Base-by-base conservation (phyloP, 2,329 filamentous ascomycete genomes). In the Ophiocordyceps robertsii region DNA sequence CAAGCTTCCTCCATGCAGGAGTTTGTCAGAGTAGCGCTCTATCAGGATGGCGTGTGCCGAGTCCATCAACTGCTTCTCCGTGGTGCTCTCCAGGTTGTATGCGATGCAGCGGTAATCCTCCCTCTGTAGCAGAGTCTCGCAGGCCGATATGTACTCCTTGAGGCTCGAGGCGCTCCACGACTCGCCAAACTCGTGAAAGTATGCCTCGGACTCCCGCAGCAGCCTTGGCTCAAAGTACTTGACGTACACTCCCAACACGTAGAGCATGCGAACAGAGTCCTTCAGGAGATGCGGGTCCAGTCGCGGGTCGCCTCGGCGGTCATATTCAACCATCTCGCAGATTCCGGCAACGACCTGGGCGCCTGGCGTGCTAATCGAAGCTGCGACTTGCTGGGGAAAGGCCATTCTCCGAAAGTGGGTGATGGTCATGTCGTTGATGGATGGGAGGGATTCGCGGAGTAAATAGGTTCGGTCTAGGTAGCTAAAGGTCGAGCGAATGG, bases 401-500 rank as follows among this genome's bases (percentile, higher is more conserved):
- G 71, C 60, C 50, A 70, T 71, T 46, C 64, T 73, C 42, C 84
- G 76, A 58, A 96, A 98, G 46, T 87, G 73, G 13, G 70, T 64
- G 43, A 92, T 78, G 6, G 82, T 77, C 67, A 94, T 80, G 55
- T 94, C 86, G 54, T 89, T 83, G 44, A 98, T 77, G 30, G 83
- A 83, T 10, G 73, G 71, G 31, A 73, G 64, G 19, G 82, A 77
- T 38, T 80, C 79, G 44, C 82, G 80, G 3, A 95, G 68, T 8
- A 98, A 71, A 56, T 88, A 95, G 2, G 88, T 85, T 48, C 92
- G 80, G 58, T 98, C 90, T 49, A 98, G 73, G 56, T 89, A 98
- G 65, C 88, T 94, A 63, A 95, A 96, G 33, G 93, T 83, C 48
- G 84, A 90, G 39, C 88, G 78, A 41, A 98, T 76, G 13, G 81